Evolutionary conservation across 1,139 yeast species (phyloP).

Genomic region (Candida gigantensis): DNA sequence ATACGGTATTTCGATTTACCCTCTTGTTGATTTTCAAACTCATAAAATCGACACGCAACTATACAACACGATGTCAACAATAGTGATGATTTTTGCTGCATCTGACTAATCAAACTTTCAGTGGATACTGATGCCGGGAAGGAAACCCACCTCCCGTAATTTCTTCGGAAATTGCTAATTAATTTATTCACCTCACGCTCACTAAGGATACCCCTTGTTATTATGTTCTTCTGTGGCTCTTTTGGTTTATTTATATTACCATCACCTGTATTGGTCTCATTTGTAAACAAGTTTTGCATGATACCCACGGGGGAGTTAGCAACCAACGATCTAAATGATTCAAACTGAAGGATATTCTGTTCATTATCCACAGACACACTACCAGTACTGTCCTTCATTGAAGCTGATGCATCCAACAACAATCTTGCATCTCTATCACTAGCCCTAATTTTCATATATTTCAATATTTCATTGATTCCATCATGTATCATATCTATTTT

Average conservation of each 20-base stretch:
- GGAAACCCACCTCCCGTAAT: conserved; percentile 79
- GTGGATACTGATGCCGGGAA: conserved; percentile 60
- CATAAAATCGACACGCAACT: conserved; percentile 51
- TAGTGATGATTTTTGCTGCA: conserved; percentile 58
- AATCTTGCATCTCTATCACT: conserved; percentile 25
- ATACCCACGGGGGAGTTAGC: conserved; percentile 54
- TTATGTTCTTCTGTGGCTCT: conserved; percentile 30
- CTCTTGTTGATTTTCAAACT: conserved; percentile 8
- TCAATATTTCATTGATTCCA: conserved; percentile 35
- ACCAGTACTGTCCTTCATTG: conserved; percentile 19
- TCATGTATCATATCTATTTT: conserved; percentile 30
- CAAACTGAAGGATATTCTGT: conserved; percentile 33
- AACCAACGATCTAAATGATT: conserved; percentile 29
- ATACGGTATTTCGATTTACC: conserved; percentile 24
- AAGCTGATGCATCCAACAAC: conserved; percentile 29
- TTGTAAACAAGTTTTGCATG: conserved; percentile 35
- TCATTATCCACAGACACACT: conserved; percentile 9
- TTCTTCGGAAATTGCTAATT: conserved; percentile 59
- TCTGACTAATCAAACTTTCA: conserved; percentile 49
- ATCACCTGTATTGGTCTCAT: conserved; percentile 15
- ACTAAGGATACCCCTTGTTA: conserved; percentile 51
- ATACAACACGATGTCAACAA: conserved; percentile 67
- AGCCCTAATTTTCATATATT: conserved; percentile 19
- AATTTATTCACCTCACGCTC: conserved; percentile 50
- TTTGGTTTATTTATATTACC: no score